Base-by-base conservation (phyloP, 257 asterid species). In the Lycium ferocissimum region DNA sequence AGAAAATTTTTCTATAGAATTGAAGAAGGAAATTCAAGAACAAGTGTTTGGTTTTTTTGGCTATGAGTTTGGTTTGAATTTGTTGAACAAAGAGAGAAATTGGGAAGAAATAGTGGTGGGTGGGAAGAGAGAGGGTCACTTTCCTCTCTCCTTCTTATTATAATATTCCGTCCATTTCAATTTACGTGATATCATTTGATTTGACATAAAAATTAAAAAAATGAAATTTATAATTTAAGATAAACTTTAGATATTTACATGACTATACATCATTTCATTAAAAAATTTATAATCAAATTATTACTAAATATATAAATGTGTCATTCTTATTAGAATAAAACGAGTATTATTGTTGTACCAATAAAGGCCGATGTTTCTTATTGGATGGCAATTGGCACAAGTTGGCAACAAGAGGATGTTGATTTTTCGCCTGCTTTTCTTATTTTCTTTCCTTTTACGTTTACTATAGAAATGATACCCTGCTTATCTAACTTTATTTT, bases 1-100 rank as follows among this genome's bases (percentile, higher is more conserved):
- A 26, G 22, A 51, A 47, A 1, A 2, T 0, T 1, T 20, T 45
- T n/a, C 49, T 69, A 69, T 69, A 20, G 20, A 62, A 10, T 9
- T 13, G 67, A 15, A 81, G 51, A 69, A 49, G 49, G 43, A 37
- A 66, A 22, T 53, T 75, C 38, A 75, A 85, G 15, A 26, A 26
- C 33, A 72, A 63, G 84, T 51, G 79, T 67, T 69, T 70, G 82
- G 84, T 86, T 72, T 38, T 47, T 59, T 38, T 51, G 78, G 80
- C 2, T 75, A 1, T 71, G 43, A 10, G 81, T 45, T 63, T 83
- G 88, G 83, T 84, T 83, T 18, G 86, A 84, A 82, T 73, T 57
- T 63, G 70, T 85, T 17, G n/a, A 57, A 47, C 40, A 83, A 49
- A 84, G 69, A 85, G 79, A 90, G 7, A 13, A 7, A 53, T 17